Percentiles rank a stretch among this genome's conserved stretches.
Conservation (phyloP, 1,284 basidiomycete genomes). For the Ustilago bromivora region DNA sequence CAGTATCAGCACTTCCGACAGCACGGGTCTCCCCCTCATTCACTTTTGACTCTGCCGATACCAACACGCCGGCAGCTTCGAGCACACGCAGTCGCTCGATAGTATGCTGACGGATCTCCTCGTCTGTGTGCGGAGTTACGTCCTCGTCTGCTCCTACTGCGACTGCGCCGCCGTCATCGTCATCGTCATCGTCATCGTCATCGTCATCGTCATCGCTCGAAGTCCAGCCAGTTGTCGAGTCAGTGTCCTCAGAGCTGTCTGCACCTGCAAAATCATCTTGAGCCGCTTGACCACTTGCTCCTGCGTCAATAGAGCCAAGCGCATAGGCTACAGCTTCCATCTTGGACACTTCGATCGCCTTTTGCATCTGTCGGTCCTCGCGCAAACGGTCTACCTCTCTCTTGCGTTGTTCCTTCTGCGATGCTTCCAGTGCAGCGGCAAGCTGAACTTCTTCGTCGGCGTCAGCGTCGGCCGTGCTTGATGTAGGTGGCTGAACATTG, state of each 20-base stretch:
- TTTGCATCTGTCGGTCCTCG: constrained; percentile 45
- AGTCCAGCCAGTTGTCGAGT: constrained; percentile 72
- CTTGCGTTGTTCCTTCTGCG: constrained; percentile 26
- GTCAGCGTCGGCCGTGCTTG: constrained; percentile 6
- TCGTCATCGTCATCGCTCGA: constrained; percentile 73
- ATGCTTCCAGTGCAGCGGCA: constrained; percentile 33
- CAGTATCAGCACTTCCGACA: constrained; percentile 4
- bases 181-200: constrained; percentile 71
- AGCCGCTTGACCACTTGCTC: neutral
- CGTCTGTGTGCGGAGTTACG: constrained; percentile 68
- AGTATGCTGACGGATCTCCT: constrained; percentile 77
- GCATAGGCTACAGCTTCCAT: constrained; percentile 48
- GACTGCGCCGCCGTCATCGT: constrained; percentile 68
- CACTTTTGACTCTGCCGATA: constrained; percentile 65
- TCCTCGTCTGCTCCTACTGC: constrained; percentile 30
- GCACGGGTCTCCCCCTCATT: constrained; percentile 3
- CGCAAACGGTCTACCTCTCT: constrained; percentile 28
- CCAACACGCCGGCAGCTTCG: constrained; percentile 85
- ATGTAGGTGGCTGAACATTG: constrained; percentile 44
- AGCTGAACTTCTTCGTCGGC: constrained; percentile 40
- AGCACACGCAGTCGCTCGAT: constrained; percentile 83
- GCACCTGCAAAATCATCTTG: constrained; percentile 35
- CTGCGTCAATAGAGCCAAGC: constrained; percentile 30
- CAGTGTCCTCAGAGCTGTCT: constrained; percentile 62
- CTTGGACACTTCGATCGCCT: constrained; percentile 53